A percentile compares a stretch with the other conserved stretches of the same genome.
These are phyloP conservation scores for Ustilago tritici DNA, from an alignment of 1,284 basidiomycete genomes.

Conservation along the genomic window DNA sequence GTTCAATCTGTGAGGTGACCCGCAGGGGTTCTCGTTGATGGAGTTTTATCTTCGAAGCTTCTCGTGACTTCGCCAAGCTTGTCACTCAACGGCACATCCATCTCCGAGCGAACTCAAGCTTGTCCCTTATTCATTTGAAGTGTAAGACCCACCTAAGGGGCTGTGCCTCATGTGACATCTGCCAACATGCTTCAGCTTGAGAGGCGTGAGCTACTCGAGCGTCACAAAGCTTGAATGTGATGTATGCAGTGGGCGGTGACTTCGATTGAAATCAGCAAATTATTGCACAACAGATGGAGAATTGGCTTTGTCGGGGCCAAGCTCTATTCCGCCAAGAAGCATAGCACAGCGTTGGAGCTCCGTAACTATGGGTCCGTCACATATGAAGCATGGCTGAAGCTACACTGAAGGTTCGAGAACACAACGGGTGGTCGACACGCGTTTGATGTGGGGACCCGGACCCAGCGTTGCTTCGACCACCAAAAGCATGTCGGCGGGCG, in stretches of 20 bases:
- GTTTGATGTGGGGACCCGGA: neutral
- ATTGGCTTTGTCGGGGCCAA: no score
- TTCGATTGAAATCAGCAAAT: no score
- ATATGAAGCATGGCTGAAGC: neutral
- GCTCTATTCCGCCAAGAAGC: neutral
- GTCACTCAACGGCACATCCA: neutral
- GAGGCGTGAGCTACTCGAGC: no score
- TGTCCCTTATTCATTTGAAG: no score
- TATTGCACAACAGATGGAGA: no score
- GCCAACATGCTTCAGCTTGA: no score
- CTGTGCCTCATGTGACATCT: no score
- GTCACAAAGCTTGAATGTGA: no score
- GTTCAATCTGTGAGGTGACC: neutral
- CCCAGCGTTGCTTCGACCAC: neutral
- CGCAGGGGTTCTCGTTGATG: neutral
- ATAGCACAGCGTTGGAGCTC: neutral
- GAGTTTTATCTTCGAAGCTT: no score
- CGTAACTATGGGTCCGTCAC: neutral
- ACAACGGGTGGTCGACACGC: neutral
- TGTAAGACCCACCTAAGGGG: no score
- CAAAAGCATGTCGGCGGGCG: neutral
- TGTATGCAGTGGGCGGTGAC: no score
- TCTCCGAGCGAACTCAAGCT: neutral
- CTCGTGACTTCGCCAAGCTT: no score
- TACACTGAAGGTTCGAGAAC: slow-evolving; percentile 1